These are phyloP conservation scores for Fusarium fujikuroi DNA, from an alignment of 2,329 filamentous ascomycete species.

Conservation along the genomic window DNA sequence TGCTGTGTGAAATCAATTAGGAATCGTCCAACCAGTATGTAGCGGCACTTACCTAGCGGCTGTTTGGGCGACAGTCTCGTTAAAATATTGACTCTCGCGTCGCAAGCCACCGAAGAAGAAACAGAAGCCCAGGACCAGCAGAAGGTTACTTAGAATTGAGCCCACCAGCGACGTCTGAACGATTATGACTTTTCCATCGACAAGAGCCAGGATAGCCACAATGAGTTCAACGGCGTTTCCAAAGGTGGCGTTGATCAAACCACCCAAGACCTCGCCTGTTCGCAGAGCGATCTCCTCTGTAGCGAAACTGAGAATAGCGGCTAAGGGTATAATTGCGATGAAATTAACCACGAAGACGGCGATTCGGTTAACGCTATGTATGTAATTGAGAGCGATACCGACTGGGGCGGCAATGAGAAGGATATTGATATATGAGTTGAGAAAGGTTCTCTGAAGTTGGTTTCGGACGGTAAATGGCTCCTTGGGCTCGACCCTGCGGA, in stretches of 20 bases:
- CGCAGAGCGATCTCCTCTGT: slow-evolving; percentile 89
- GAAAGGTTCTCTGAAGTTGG: slow-evolving; percentile 78
- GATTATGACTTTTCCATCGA: slow-evolving; percentile 79
- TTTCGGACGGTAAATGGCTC: slow-evolving; percentile 68
- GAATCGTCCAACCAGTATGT: not conserved
- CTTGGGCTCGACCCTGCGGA: slow-evolving; percentile 61
- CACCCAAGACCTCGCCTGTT: slow-evolving; percentile 86
- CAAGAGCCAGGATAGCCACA: slow-evolving; percentile 84
- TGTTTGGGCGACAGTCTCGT: slow-evolving; percentile 90
- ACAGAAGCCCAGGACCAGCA: slow-evolving; percentile 90
- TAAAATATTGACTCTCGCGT: slow-evolving; percentile 86
- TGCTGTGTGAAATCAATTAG: slow-evolving; percentile 28
- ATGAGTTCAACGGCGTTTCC: slow-evolving; percentile 94
- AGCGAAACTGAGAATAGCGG: slow-evolving; percentile 85
- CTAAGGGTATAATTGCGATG: slow-evolving; percentile 89
- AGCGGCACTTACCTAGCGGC: slow-evolving; percentile 67
- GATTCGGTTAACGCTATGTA: slow-evolving; percentile 63
- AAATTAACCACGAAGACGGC: slow-evolving; percentile 91
- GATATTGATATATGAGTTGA: slow-evolving; percentile 89
- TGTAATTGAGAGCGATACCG: slow-evolving; percentile 80
- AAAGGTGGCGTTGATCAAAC: slow-evolving; percentile 89
- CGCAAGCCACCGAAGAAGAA: slow-evolving; percentile 89
- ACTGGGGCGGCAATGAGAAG: slow-evolving; percentile 81
- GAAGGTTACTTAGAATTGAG: slow-evolving; percentile 89
- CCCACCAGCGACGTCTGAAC: slow-evolving; percentile 94